Conservation (phyloP, 257 asterid genomes). For the Prunella vulgaris region DNA sequence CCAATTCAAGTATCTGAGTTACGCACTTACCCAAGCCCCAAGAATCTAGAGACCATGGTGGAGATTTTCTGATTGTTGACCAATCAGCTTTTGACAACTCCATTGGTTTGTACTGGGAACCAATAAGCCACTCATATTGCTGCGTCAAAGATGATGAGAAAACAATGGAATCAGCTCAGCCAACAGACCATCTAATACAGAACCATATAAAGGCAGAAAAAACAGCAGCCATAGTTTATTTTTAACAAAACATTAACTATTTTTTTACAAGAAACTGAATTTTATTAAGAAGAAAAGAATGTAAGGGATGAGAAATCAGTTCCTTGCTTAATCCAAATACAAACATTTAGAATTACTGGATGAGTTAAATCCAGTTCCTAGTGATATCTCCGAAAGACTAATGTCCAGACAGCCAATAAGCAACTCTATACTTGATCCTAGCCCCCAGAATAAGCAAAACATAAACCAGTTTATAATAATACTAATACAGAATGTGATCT, state of each 20-base stretch:
- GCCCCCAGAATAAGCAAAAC: not conserved
- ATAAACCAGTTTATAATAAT: not conserved
- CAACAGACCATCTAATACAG: conserved; percentile 10
- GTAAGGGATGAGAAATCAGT: no score
- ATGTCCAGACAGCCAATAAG: not conserved
- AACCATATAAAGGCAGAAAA: conserved; percentile 15
- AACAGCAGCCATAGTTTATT: not conserved
- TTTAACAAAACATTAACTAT: not conserved
- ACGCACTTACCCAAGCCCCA: conserved; percentile 95
- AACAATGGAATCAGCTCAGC: conserved; percentile 14
- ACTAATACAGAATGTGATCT: not conserved
- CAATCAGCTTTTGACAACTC: conserved; percentile 92
- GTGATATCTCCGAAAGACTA: not conserved
- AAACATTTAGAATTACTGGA: not conserved
- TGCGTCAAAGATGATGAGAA: conserved; percentile 32
- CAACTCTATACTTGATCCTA: not conserved
- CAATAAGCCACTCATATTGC: conserved; percentile 99
- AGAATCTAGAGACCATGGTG: conserved; percentile 95
- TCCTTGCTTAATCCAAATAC: not conserved
- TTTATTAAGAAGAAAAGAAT: not conserved
- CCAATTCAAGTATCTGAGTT: conserved; percentile 8
- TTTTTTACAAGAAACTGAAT: not conserved
- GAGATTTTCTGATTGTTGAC: conserved; percentile 80
- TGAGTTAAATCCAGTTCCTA: no score
- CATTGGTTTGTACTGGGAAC: conserved; percentile 88